phyloP scores from a whole-genome alignment of 345 rosid genomes.

The Mangifera indica region DNA sequence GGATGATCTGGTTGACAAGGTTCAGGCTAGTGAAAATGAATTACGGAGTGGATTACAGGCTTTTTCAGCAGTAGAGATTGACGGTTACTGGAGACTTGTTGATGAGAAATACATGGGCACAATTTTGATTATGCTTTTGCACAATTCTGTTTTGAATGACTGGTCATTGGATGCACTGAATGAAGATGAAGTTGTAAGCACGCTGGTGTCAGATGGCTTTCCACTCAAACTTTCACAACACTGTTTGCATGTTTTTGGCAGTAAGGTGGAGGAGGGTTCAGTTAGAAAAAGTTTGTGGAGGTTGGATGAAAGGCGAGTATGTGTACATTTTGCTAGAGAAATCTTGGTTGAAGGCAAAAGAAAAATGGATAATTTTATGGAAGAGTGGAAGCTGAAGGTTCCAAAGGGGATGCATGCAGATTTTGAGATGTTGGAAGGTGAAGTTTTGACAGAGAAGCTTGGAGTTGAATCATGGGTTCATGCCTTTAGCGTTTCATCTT shows the following conservation, averaged over 20 bases:
- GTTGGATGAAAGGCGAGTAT: constrained; percentile 62
- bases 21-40: constrained; percentile 89
- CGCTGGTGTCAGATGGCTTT: constrained; percentile 68
- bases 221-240: constrained; percentile 51
- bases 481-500: constrained; percentile 57
- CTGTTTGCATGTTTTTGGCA: constrained; percentile 60
- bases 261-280: constrained; percentile 35
- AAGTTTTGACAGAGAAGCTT: constrained; percentile 75
- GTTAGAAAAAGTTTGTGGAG: constrained; percentile 49
- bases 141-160: constrained; percentile 61
- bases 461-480: constrained; percentile 77
- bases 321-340: constrained; percentile 73
- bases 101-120: constrained; percentile 66
- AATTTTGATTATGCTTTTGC: constrained; percentile 63
- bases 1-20: constrained; percentile 61
- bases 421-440: constrained; percentile 83
- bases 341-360: constrained; percentile 59
- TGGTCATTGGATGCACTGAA: constrained; percentile 61
- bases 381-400: constrained; percentile 60
- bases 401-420: constrained; percentile 66
- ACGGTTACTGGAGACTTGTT: constrained; percentile 79
- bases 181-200: constrained; percentile 58
- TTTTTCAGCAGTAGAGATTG: constrained; percentile 77
- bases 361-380: constrained; percentile 64
- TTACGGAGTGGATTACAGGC: constrained; percentile 51